Conservation (phyloP, 2,329 filamentous ascomycete genomes). For the Septoria petroselini region DNA sequence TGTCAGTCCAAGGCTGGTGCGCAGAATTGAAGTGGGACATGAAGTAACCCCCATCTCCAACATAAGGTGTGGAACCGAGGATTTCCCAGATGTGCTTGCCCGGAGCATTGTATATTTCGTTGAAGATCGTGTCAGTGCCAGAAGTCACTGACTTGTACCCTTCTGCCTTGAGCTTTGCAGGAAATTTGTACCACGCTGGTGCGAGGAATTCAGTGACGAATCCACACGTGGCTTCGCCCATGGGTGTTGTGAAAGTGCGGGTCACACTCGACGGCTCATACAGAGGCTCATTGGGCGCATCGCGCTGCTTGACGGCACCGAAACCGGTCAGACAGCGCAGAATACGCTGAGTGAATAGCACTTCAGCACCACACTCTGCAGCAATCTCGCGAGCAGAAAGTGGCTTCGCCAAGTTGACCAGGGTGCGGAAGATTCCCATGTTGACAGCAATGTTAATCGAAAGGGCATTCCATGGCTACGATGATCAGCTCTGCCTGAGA, state of each 20-base stretch:
- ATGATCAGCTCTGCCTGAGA: neutral
- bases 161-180: neutral
- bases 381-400: conserved; percentile 7
- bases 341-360: conserved; percentile 4
- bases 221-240: conserved; percentile 1
- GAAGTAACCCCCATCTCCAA: conserved; percentile 4
- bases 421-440: conserved; percentile 7
- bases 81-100: conserved; percentile 11
- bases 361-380: conserved; percentile 3
- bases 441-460: conserved; percentile 10
- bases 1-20: conserved; percentile 4
- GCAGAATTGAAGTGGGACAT: conserved; percentile 8
- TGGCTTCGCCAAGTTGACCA: conserved; percentile 1
- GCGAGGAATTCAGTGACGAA: conserved; percentile 11
- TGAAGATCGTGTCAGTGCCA: conserved; percentile 9
- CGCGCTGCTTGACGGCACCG: conserved; percentile 8
- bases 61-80: conserved; percentile 3
- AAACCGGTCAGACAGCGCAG: conserved; percentile 10
- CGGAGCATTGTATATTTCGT: conserved; percentile 12
- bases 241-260: conserved; percentile 4
- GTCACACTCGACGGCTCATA: conserved; percentile 5
- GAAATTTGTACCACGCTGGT: conserved; percentile 3
- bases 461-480: conserved; percentile 4
- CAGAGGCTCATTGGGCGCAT: neutral
- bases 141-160: conserved; percentile 3